phyloP scores from a whole-genome alignment of 2,329 filamentous ascomycete species.

The Arthrinium puccinioides region DNA sequence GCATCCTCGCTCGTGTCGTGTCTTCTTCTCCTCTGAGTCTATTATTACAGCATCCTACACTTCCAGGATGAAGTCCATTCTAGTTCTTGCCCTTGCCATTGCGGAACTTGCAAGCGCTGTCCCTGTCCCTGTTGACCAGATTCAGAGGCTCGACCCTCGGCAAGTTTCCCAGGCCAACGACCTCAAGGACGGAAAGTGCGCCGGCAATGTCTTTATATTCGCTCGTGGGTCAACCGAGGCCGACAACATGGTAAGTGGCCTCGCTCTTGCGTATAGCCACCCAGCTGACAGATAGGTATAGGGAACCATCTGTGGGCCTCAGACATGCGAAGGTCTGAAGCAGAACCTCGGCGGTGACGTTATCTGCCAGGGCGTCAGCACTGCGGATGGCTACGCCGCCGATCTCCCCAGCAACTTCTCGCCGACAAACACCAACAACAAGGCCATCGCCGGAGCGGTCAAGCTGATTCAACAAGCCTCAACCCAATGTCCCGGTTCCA shows the following conservation, averaged over 20 bases:
- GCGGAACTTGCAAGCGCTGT: conserved; percentile 4
- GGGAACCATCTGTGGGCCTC: conserved; percentile 21
- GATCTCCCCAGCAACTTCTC: conserved; percentile 19
- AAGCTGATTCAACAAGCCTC: conserved; percentile 19
- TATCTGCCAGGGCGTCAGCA: conserved; percentile 26
- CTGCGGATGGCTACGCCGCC: conserved; percentile 19
- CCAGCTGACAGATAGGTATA: conserved; percentile 1
- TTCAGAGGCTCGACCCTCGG: conserved; percentile 4
- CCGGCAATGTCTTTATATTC: conserved; percentile 24
- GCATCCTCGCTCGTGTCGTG: too few species aligned
- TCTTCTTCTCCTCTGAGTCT: too few species aligned
- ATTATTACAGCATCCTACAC: not conserved
- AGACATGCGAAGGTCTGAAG: conserved; percentile 19
- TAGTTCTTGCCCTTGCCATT: conserved; percentile 5
- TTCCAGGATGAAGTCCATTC: conserved; percentile 8
- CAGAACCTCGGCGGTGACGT: conserved; percentile 16
- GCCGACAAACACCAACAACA: conserved; percentile 16
- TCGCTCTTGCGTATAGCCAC: not conserved
- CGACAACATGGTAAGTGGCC: conserved; percentile 22
- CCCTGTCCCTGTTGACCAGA: conserved; percentile 7
- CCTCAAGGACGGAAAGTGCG: conserved; percentile 15
- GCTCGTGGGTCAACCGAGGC: conserved; percentile 25
- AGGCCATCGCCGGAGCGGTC: conserved; percentile 20
- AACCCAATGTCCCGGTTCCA: conserved; percentile 22
- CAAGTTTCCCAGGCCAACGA: conserved; percentile 6